Percentiles rank a stretch among this genome's conserved stretches.
These are phyloP conservation scores for Ambrosiella cleistominuta DNA, from an alignment of 2,329 filamentous ascomycete species.

Conservation along the genomic window DNA sequence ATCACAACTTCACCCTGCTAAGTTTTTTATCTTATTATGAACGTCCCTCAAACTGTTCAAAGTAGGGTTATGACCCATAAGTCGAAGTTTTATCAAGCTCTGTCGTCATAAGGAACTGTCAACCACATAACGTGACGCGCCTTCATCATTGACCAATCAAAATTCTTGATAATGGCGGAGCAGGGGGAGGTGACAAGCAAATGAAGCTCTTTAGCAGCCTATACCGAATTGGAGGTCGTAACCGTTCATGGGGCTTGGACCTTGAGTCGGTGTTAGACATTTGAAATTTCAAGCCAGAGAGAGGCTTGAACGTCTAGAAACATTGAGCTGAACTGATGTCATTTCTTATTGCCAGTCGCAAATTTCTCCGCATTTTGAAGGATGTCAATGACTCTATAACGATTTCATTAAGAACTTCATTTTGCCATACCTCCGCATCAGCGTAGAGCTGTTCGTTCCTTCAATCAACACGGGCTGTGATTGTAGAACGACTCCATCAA, in stretches of 20 bases:
- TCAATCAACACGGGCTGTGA: not conserved
- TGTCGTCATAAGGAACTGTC: not conserved
- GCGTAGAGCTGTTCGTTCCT: not conserved
- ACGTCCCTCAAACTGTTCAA: not conserved
- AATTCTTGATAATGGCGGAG: not conserved
- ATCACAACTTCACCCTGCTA: not conserved
- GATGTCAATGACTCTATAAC: not conserved
- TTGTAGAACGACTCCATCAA: not conserved
- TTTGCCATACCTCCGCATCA: too few species aligned
- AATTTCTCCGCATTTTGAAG: not conserved
- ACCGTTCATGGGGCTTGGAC: not conserved
- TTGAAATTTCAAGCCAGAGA: not conserved
- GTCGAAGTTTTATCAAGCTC: not conserved
- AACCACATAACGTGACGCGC: not conserved
- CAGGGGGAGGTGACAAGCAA: not conserved
- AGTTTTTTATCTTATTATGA: not conserved
- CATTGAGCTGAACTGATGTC: not conserved
- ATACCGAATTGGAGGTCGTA: not conserved
- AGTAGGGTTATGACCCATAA: not conserved
- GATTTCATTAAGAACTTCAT: too few species aligned
- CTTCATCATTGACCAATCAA: not conserved
- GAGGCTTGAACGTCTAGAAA: not conserved
- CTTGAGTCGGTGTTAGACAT: not conserved
- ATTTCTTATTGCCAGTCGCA: not conserved
- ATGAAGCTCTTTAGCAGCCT: not conserved